phyloP scores from a whole-genome alignment of 495 filamentous ascomycete species.

The Xylaria acuta region DNA sequence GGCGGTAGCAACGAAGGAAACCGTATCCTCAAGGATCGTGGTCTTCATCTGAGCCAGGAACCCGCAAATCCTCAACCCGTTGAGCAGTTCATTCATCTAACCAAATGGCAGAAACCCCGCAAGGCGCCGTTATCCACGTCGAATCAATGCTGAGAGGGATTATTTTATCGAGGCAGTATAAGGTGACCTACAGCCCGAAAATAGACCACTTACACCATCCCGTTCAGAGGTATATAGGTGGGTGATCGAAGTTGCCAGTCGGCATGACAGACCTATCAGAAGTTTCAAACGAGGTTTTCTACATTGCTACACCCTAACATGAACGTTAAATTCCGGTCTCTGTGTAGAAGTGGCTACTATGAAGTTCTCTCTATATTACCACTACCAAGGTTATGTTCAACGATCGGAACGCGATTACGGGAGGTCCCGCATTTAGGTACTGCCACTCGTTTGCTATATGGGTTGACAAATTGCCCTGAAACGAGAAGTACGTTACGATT shows the following conservation, averaged over 20 bases:
- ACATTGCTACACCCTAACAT: not conserved
- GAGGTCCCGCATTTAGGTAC: slow-evolving; percentile 12
- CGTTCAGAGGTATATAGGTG: not conserved
- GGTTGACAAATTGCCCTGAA: not conserved
- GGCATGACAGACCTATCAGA: not conserved
- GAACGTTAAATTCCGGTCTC: not conserved
- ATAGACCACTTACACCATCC: not conserved
- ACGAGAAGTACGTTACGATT: slow-evolving; percentile 2
- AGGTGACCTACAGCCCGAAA: not conserved
- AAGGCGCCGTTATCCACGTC: not conserved
- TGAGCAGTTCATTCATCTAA: not conserved
- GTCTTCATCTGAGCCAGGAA: slow-evolving; percentile 11
- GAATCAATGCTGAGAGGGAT: not conserved
- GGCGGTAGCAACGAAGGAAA: not conserved
- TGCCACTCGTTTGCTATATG: not conserved
- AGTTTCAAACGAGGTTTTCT: not conserved
- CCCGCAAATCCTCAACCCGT: not conserved
- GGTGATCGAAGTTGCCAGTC: not conserved
- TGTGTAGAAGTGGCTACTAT: not conserved
- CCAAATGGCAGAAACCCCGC: not conserved
- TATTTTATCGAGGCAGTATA: no score
- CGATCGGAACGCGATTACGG: slow-evolving; percentile 13
- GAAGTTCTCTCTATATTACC: not conserved
- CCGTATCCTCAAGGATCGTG: not conserved
- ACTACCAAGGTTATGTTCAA: slow-evolving; percentile 1